These are phyloP conservation scores for Sungouiella blattae DNA, from an alignment of 805 yeast species.

Conservation along the genomic window DNA sequence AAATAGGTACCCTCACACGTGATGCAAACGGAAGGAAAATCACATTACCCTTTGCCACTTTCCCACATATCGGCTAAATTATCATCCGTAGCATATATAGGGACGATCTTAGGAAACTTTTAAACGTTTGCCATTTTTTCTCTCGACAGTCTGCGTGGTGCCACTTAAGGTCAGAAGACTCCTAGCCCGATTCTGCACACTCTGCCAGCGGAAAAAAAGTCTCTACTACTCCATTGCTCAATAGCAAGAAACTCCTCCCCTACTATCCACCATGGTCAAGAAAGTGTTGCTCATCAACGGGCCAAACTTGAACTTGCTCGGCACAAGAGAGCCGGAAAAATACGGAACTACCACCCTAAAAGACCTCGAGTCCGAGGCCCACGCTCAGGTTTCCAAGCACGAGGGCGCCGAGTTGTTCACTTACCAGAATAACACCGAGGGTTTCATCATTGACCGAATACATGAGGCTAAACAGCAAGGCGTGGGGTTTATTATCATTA, in stretches of 20 bases:
- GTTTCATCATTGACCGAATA: conserved; percentile 44
- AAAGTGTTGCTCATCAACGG: conserved; percentile 47
- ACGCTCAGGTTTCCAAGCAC: conserved; percentile 25
- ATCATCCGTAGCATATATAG: too few species aligned
- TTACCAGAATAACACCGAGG: conserved; percentile 46
- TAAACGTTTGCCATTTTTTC: too few species aligned
- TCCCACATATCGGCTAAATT: too few species aligned
- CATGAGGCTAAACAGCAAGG: conserved; percentile 44
- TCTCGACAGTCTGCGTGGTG: too few species aligned
- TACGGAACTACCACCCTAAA: conserved; percentile 45
- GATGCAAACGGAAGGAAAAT: too few species aligned
- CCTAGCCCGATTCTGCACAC: not conserved
- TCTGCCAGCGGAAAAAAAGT: too few species aligned
- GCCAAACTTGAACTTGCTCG: conserved; percentile 48
- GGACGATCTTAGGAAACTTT: too few species aligned
- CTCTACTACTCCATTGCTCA: too few species aligned
- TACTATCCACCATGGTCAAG: conserved; percentile 34
- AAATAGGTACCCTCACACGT: too few species aligned
- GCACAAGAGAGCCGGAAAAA: conserved; percentile 43
- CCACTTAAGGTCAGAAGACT: not conserved
- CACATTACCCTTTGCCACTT: too few species aligned
- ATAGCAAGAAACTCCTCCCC: too few species aligned
- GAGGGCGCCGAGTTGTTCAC: conserved; percentile 29
- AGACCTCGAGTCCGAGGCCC: conserved; percentile 42
- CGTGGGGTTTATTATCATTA: conserved; percentile 44